A percentile compares a stretch with the other conserved stretches of the same genome.
phyloP scores from a whole-genome alignment of 768 basidiomycete species.

The Pleurotus citrinopileatus region DNA sequence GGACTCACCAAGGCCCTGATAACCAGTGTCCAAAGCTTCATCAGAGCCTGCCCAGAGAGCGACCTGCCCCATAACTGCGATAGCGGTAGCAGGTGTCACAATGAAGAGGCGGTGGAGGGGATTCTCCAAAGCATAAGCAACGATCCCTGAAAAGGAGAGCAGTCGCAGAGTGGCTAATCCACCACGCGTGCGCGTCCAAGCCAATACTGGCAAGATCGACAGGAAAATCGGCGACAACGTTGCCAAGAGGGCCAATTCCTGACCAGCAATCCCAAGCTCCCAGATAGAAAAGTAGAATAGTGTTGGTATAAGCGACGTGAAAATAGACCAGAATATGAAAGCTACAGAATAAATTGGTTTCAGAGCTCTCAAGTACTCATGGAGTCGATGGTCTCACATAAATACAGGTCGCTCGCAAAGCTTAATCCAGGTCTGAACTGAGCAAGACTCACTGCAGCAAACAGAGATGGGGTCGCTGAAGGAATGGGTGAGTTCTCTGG shows the following conservation, averaged over 20 bases:
- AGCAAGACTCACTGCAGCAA: neutral
- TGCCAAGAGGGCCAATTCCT: conserved; percentile 71
- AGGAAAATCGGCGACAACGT: conserved; percentile 71
- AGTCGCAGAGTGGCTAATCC: conserved; percentile 49
- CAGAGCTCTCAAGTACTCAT: conserved; percentile 9
- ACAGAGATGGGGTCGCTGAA: too few species aligned
- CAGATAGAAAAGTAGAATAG: conserved; percentile 93
- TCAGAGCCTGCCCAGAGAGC: conserved; percentile 50
- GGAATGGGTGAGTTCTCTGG: too few species aligned
- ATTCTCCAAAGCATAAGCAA: conserved; percentile 47
- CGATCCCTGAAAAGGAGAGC: conserved; percentile 50
- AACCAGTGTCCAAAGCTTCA: conserved; percentile 26
- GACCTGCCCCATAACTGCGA: conserved; percentile 45
- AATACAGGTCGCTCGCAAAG: conserved; percentile 45
- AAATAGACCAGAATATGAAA: conserved; percentile 80
- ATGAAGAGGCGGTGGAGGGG: conserved; percentile 54
- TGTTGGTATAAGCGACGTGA: conserved; percentile 74
- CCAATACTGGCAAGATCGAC: conserved; percentile 38
- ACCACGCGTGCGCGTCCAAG: conserved; percentile 42
- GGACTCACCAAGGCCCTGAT: conserved; percentile 49
- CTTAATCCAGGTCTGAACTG: conserved; percentile 17
- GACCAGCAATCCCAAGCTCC: conserved; percentile 82
- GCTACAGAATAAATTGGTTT: conserved; percentile 36
- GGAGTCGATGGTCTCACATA: conserved; percentile 44
- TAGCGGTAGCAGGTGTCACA: conserved; percentile 53